phyloP scores from a whole-genome alignment of 805 yeast genomes.

The Wickerhamiella parazyma region DNA sequence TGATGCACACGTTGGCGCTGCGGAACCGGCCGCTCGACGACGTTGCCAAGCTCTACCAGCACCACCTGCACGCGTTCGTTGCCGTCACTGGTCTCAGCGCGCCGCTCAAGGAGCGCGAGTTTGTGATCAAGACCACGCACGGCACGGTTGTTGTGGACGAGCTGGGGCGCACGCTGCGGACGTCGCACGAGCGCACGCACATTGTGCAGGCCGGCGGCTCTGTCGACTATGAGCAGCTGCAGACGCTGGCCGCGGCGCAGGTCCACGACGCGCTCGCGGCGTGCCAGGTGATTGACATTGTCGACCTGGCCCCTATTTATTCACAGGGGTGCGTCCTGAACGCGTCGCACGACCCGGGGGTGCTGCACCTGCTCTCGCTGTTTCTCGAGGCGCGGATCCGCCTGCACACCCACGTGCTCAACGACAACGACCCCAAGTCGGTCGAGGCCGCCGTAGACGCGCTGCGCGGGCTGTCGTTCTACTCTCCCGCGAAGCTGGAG shows the following conservation, averaged over 20 bases:
- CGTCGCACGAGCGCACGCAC: not conserved
- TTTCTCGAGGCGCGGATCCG: conserved; percentile 4
- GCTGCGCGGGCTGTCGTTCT: not conserved
- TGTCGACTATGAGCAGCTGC: not conserved
- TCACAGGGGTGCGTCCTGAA: not conserved
- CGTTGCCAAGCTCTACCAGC: not conserved
- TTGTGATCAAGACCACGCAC: not conserved
- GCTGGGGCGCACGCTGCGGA: conserved; percentile 1
- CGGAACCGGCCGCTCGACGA: conserved; percentile 1
- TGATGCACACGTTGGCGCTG: not conserved
- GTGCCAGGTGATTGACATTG: not conserved
- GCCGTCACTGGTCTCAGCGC: not conserved
- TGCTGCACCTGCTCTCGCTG: not conserved
- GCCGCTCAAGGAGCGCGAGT: conserved; percentile 1
- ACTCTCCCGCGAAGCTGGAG: not conserved
- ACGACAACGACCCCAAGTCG: not conserved
- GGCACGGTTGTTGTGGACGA: not conserved
- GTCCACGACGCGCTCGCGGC: not conserved
- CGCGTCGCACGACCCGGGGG: not conserved
- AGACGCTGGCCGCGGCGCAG: not conserved
- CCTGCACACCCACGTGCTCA: not conserved
- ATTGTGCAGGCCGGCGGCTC: not conserved
- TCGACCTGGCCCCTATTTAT: not conserved
- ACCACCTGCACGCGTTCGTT: not conserved
- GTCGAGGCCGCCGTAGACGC: not conserved